A percentile compares a stretch with the other conserved stretches of the same genome.
phyloP scores from a whole-genome alignment of 2,329 filamentous ascomycete genomes.

The Arthroderma sp. region DNA sequence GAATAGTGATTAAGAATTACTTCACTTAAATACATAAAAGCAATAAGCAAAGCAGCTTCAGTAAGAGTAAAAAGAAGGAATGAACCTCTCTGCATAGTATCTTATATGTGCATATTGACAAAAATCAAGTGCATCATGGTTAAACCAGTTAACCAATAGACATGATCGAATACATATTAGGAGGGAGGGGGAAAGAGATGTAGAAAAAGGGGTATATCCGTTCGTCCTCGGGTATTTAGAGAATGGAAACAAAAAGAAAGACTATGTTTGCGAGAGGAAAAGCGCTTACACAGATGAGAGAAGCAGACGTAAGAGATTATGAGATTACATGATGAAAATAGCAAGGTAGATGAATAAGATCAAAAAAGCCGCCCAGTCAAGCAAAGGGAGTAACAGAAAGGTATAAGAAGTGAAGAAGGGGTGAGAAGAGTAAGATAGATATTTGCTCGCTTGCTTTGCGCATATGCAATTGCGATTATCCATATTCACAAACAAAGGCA shows the following conservation, averaged over 20 bases:
- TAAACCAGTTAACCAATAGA: neutral
- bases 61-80: neutral
- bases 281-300: neutral
- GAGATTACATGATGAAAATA: conserved; percentile 1
- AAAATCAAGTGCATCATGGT: neutral
- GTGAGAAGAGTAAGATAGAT: neutral
- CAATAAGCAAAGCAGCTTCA: neutral
- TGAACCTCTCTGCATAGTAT: neutral
- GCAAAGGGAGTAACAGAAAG: neutral
- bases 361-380: neutral
- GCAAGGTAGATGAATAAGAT: neutral
- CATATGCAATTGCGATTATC: neutral
- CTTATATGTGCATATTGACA: neutral
- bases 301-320: neutral
- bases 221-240: neutral
- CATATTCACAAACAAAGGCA: neutral
- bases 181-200: neutral
- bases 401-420: neutral
- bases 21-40: neutral
- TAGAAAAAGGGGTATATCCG: neutral
- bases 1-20: neutral
- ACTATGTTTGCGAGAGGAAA: neutral
- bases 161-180: neutral
- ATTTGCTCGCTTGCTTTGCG: neutral
- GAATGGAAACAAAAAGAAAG: neutral